phyloP scores from a whole-genome alignment of 163 green algal genomes.

The Chlamydomonas reinhardtii region DNA sequence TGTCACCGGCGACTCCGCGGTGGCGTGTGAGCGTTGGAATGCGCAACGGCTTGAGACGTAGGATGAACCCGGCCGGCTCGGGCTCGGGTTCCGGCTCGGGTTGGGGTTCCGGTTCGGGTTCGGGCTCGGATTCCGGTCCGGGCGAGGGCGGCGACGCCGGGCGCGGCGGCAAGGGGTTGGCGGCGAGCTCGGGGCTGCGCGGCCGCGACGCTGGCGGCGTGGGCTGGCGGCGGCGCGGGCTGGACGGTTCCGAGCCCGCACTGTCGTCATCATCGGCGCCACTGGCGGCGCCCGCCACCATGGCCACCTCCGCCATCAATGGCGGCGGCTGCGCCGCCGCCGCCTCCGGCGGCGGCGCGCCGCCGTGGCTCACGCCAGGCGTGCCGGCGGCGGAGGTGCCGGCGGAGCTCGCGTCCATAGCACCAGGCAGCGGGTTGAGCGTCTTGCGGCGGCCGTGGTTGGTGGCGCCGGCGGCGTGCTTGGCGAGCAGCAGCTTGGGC shows the following conservation, averaged over 20 bases:
- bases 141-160: too few relatives aligned
- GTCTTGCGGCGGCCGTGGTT: background rate
- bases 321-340: too few relatives aligned
- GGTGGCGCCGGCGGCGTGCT: too few relatives aligned
- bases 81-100: background rate
- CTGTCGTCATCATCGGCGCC: too few relatives aligned
- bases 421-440: background rate
- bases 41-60: background rate
- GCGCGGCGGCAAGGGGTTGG: too few relatives aligned
- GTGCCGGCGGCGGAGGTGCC: background rate
- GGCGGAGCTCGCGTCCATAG: background rate
- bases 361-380: background rate
- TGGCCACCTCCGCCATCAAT: background rate
- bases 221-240: too few relatives aligned
- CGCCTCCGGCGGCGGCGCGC: background rate
- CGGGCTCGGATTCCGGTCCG: background rate
- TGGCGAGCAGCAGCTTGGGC: background rate
- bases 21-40: background rate
- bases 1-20: background rate
- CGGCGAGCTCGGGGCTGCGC: too few relatives aligned
- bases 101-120: background rate
- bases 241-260: too few relatives aligned
- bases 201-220: too few relatives aligned
- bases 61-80: background rate
- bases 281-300: background rate